These are phyloP conservation scores for Bipolaris victoriae DNA, from an alignment of 2,329 filamentous ascomycete genomes.

Conservation along the genomic window DNA sequence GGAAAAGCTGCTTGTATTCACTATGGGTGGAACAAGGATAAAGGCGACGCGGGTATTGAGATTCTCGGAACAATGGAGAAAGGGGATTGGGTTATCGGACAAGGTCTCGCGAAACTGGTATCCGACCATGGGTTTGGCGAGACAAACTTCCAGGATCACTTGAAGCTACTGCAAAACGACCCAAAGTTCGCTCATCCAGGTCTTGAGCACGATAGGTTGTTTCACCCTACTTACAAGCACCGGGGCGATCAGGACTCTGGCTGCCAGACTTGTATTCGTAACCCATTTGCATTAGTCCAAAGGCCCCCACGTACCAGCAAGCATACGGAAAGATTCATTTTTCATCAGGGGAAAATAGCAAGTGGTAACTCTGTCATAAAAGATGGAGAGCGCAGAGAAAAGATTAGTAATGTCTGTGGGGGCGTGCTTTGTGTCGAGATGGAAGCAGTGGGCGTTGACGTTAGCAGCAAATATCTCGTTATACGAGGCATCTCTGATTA, in stretches of 20 bases:
- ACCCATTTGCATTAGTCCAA: neutral
- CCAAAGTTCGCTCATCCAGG: neutral
- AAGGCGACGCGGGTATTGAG: neutral
- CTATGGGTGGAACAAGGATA: neutral
- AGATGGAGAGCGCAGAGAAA: neutral
- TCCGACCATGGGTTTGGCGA: neutral
- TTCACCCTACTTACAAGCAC: neutral
- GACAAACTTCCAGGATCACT: neutral
- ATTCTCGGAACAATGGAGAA: neutral
- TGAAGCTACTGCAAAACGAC: neutral
- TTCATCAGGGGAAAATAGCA: neutral
- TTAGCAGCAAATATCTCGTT: neutral
- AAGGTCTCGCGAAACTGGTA: neutral
- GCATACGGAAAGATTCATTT: neutral
- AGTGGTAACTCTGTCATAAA: neutral
- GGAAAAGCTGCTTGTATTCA: neutral
- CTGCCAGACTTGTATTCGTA: neutral
- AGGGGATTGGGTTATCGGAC: neutral
- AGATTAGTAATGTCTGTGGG: neutral
- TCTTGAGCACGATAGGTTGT: neutral
- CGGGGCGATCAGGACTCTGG: neutral
- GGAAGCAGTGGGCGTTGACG: neutral
- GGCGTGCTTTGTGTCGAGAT: neutral
- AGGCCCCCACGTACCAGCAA: neutral
- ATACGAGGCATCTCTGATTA: neutral